These are phyloP conservation scores for Ophiostoma angusticollis DNA, from an alignment of 2,329 filamentous ascomycete genomes.

Conservation along the genomic window DNA sequence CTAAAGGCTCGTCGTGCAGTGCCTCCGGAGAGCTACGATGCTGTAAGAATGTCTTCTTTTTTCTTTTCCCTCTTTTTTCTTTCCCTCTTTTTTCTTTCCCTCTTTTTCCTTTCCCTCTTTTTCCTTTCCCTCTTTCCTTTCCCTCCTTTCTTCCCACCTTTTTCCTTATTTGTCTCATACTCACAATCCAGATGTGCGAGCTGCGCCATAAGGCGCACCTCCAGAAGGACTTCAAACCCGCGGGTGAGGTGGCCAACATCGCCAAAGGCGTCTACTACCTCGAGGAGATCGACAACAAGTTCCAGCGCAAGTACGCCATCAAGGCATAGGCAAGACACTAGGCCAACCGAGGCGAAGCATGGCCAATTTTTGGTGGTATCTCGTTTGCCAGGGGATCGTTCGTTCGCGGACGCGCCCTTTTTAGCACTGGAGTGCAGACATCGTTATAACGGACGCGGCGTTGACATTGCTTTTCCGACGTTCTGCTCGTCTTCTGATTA, in stretches of 20 bases:
- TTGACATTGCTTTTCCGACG: too few species aligned
- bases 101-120: too few species aligned
- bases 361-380: too few species aligned
- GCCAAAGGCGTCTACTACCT: conserved; percentile 62
- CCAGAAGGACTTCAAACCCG: conserved; percentile 63
- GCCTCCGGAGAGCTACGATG: conserved; percentile 59
- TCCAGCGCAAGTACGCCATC: conserved; percentile 64
- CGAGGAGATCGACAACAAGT: conserved; percentile 71
- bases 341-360: too few species aligned
- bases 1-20: conserved; percentile 54
- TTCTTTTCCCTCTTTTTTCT: conserved; percentile 7
- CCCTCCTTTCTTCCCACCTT: background rate
- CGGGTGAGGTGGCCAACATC: conserved; percentile 55
- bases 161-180: background rate
- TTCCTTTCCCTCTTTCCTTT: background rate
- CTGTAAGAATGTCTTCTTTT: conserved; percentile 35
- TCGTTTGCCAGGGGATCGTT: background rate
- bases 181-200: conserved; percentile 52
- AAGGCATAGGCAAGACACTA: conserved; percentile 53
- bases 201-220: conserved; percentile 74
- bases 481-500: too few species aligned
- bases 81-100: background rate
- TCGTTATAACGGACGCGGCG: too few species aligned
- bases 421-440: too few species aligned
- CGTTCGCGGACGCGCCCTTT: too few species aligned